A percentile compares a stretch with the other conserved stretches of the same genome.
These are phyloP conservation scores for Delphinella strobiligena DNA, from an alignment of 2,329 filamentous ascomycete genomes.

Conservation along the genomic window DNA sequence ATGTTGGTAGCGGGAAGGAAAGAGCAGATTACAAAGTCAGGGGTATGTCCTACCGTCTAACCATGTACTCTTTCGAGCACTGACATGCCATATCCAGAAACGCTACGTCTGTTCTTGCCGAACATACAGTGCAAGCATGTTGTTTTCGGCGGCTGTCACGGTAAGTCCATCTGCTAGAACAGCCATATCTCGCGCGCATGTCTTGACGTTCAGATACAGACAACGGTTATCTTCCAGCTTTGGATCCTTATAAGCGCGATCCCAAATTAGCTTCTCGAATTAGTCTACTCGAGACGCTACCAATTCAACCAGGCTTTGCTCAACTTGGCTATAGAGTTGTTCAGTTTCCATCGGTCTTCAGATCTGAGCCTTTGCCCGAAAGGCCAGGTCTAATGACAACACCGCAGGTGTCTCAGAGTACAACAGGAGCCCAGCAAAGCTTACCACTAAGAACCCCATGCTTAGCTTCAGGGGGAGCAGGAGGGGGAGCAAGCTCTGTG, in stretches of 20 bases:
- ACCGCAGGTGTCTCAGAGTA: not conserved
- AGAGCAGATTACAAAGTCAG: constrained; percentile 49
- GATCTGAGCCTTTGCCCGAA: constrained; percentile 27
- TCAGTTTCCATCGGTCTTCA: constrained; percentile 30
- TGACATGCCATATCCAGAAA: constrained; percentile 34
- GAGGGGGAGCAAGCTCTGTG: too few relatives aligned
- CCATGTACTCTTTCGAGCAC: constrained; percentile 29
- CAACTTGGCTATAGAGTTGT: constrained; percentile 28
- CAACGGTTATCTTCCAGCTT: constrained; percentile 35
- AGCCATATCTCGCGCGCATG: too few relatives aligned
- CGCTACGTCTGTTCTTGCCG: constrained; percentile 39
- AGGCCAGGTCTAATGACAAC: constrained; percentile 9
- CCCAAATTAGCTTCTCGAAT: constrained; percentile 24
- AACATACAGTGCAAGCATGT: constrained; percentile 53
- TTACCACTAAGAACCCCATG: not conserved
- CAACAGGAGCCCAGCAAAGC: not conserved
- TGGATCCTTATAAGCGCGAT: constrained; percentile 34
- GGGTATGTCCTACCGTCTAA: constrained; percentile 30
- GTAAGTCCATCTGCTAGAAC: too few relatives aligned
- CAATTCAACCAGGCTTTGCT: constrained; percentile 28
- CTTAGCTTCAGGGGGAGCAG: too few relatives aligned
- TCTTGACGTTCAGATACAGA: too few relatives aligned
- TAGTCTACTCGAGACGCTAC: constrained; percentile 33
- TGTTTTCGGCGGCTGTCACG: constrained; percentile 51
- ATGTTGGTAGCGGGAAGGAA: constrained; percentile 49